phyloP scores from a whole-genome alignment of 176 grass and related monocot genomes.

The Carex myosuroides region DNA sequence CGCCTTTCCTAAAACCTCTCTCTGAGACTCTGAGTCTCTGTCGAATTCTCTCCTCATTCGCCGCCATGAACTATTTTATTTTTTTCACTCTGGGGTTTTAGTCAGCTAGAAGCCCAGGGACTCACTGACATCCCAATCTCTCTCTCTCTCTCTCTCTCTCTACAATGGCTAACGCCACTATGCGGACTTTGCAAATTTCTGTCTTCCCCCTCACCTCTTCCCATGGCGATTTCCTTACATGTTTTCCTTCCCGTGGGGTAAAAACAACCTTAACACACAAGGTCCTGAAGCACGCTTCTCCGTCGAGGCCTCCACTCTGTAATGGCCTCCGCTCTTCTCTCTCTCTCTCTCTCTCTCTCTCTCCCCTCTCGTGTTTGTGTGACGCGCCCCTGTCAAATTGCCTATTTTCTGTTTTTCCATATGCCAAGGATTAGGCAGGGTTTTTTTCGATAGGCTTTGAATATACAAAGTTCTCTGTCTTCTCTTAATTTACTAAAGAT shows the following conservation, averaged over 20 bases:
- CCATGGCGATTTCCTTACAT: not conserved
- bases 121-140: not conserved
- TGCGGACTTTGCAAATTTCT: not conserved
- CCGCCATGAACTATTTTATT: too few relatives aligned
- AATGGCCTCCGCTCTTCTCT: too few relatives aligned
- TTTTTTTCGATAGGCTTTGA: not conserved
- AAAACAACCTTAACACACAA: not conserved
- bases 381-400: not conserved
- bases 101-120: not conserved
- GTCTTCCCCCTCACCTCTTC: not conserved
- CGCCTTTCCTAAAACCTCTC: too few relatives aligned
- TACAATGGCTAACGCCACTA: not conserved
- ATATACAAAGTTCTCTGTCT: not conserved
- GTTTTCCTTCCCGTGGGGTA: not conserved
- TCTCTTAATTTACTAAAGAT: not conserved
- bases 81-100: not conserved
- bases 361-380: not conserved
- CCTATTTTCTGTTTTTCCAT: not conserved
- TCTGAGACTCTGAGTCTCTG: too few relatives aligned
- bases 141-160: not conserved
- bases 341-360: not conserved
- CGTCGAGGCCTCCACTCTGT: not conserved
- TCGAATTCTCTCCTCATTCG: too few relatives aligned
- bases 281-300: not conserved
- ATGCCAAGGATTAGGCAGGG: not conserved